Evolutionary conservation across 2,329 filamentous ascomycete genomes (phyloP).

Genomic region (Sporothrix variecibatus): DNA sequence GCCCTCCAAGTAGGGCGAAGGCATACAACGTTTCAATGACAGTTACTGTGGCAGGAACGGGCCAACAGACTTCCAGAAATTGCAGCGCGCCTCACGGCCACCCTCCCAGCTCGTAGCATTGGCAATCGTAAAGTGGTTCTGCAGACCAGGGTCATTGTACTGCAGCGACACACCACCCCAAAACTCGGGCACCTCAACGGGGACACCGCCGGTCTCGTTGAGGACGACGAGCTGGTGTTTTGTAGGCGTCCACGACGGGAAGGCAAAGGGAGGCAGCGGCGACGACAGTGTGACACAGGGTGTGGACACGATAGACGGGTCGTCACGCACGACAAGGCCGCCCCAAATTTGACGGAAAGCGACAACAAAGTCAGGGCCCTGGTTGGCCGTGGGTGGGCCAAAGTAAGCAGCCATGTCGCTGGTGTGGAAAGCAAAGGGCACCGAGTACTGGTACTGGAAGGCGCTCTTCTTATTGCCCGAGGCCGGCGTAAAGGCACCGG

Average conservation of each 20-base stretch:
- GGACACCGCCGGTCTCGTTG: constrained; percentile 22
- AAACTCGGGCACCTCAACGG: neutral
- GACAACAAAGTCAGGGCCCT: constrained; percentile 33
- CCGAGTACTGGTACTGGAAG: constrained; percentile 50
- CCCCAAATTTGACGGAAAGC: constrained; percentile 38
- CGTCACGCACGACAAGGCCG: constrained; percentile 43
- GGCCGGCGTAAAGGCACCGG: constrained; percentile 44
- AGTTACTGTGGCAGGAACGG: neutral
- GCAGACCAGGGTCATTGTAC: constrained; percentile 37
- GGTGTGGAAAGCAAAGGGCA: constrained; percentile 41
- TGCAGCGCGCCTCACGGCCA: constrained; percentile 44
- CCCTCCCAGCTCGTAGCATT: constrained; percentile 48
- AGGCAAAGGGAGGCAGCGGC: neutral
- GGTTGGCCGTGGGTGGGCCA: constrained; percentile 30
- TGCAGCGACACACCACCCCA: constrained; percentile 23
- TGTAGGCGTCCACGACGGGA: neutral
- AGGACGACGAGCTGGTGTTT: constrained; percentile 20
- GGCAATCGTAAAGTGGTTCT: constrained; percentile 41
- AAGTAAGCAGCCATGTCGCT: constrained; percentile 40
- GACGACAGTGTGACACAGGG: neutral
- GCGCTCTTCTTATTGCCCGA: constrained; percentile 29
- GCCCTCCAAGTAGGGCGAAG: too few relatives aligned
- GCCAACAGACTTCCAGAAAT: constrained; percentile 40
- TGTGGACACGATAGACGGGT: constrained; percentile 34
- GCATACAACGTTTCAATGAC: too few relatives aligned